Evolutionary conservation across 805 yeast genomes (phyloP).

Genomic region (Metschnikowia drakensbergensis): DNA sequence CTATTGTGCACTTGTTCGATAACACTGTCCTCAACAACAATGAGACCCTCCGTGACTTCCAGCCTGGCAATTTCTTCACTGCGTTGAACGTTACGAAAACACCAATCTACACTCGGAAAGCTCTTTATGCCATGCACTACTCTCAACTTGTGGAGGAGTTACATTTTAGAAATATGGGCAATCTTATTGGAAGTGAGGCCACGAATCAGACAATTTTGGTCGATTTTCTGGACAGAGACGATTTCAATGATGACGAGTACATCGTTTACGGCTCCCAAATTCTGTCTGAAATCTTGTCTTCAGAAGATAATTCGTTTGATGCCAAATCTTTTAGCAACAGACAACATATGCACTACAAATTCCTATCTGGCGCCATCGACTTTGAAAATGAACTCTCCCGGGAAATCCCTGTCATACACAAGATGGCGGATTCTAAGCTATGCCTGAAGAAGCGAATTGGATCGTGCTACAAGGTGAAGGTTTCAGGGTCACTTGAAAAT

Average conservation of each 20-base stretch:
- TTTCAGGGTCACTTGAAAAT: constrained; percentile 23
- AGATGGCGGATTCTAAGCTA: constrained; percentile 47
- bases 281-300: background rate
- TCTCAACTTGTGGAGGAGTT: constrained; percentile 68
- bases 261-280: background rate
- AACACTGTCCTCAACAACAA: background rate
- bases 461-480: constrained; percentile 46
- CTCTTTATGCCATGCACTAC: constrained; percentile 43
- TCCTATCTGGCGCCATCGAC: constrained; percentile 45
- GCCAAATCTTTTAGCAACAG: constrained; percentile 28
- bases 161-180: constrained; percentile 51
- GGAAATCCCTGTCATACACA: constrained; percentile 17
- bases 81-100: constrained; percentile 21
- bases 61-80: constrained; percentile 19
- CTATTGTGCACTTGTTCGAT: constrained; percentile 33
- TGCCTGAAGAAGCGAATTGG: constrained; percentile 60
- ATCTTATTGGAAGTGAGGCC: constrained; percentile 53
- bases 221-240: constrained; percentile 35
- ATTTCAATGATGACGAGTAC: constrained; percentile 23
- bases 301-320: background rate
- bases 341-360: constrained; percentile 56
- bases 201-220: constrained; percentile 61
- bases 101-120: constrained; percentile 32
- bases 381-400: constrained; percentile 12
- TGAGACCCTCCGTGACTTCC: background rate